A percentile compares a stretch with the other conserved stretches of the same genome.
Evolutionary conservation across 768 basidiomycete species (phyloP).

Genomic region (Floccularia luteovirens): DNA sequence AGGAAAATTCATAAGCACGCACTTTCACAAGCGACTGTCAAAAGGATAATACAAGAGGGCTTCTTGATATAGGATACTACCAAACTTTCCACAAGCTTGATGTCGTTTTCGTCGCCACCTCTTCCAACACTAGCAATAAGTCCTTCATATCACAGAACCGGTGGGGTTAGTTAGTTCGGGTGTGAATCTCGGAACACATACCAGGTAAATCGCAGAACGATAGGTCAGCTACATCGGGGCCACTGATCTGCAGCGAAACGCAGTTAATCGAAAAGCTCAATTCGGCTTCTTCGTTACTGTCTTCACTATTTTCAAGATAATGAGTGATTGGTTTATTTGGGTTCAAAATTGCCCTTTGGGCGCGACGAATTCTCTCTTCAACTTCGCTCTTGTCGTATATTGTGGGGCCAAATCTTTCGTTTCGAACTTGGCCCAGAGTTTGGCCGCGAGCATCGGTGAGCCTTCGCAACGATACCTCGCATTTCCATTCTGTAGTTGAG

Average conservation of each 20-base stretch:
- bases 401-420: conserved; percentile 28
- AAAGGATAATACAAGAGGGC: conserved; percentile 45
- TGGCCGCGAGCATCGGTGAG: conserved; percentile 23
- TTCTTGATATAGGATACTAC: conserved; percentile 43
- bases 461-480: conserved; percentile 32
- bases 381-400: conserved; percentile 41
- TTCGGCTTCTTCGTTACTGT: conserved; percentile 15
- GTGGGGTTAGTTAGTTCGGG: not conserved
- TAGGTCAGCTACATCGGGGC: conserved; percentile 44
- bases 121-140: conserved; percentile 42
- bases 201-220: conserved; percentile 54
- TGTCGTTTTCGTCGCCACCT: conserved; percentile 39
- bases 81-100: conserved; percentile 44
- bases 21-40: conserved; percentile 54
- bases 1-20: conserved; percentile 17
- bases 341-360: conserved; percentile 54
- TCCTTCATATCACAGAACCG: conserved; percentile 15
- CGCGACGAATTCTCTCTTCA: conserved; percentile 52
- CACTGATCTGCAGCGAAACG: conserved; percentile 44
- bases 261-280: conserved; percentile 40
- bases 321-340: conserved; percentile 21
- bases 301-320: conserved; percentile 26
- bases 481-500: conserved; percentile 31
- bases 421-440: conserved; percentile 19
- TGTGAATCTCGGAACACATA: conserved; percentile 4